Evolutionary conservation across 2,329 filamentous ascomycete species (phyloP).

Genomic region (Trichoderma sp.): DNA sequence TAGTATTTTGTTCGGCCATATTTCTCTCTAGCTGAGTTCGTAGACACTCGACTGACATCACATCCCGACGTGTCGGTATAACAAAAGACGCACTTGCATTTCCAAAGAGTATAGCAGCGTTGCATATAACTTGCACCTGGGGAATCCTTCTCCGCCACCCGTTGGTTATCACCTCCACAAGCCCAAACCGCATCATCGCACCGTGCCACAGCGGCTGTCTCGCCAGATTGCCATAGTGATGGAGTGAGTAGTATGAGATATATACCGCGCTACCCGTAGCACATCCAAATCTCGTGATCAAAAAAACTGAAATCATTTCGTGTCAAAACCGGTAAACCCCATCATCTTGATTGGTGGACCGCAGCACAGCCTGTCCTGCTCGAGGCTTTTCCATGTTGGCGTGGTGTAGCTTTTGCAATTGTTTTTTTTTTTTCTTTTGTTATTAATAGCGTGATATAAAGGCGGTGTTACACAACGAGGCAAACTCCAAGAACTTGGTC

Average conservation of each 20-base stretch:
- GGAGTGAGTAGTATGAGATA: neutral
- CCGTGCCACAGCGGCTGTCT: neutral
- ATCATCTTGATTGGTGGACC: neutral
- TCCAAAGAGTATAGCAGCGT: too few species aligned
- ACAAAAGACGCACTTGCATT: neutral
- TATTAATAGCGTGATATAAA: neutral
- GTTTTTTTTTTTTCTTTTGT: neutral
- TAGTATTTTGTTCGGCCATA: neutral
- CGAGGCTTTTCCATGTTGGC: neutral
- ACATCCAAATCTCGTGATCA: constrained; percentile 7
- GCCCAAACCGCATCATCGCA: neutral
- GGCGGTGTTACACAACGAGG: neutral
- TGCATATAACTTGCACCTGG: neutral
- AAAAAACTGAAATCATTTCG: neutral
- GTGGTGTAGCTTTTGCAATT: neutral
- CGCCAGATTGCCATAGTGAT: neutral
- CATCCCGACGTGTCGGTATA: neutral
- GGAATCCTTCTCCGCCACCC: neutral
- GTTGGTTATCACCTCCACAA: neutral
- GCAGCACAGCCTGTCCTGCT: neutral
- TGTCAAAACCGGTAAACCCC: neutral
- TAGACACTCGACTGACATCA: neutral
- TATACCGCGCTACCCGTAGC: constrained; percentile 6
- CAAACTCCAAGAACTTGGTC: neutral
- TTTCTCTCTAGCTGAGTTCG: neutral